phyloP scores from a whole-genome alignment of 108 stramenopile species.

The Stephanodiscus triporus region DNA sequence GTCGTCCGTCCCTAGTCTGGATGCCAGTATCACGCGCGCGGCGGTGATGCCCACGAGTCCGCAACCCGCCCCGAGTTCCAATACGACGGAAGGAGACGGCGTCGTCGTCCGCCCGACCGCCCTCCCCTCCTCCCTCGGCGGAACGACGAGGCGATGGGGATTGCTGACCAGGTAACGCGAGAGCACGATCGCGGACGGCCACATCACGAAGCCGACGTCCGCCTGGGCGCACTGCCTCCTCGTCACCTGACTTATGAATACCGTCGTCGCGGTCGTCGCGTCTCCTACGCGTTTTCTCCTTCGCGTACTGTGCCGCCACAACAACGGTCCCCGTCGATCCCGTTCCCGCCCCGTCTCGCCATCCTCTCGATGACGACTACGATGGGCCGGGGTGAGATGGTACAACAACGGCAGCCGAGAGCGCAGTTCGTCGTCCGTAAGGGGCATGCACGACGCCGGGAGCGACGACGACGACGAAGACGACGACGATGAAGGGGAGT shows the following conservation, averaged over 20 bases:
- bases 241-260: conserved; percentile 76
- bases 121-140: conserved; percentile 8
- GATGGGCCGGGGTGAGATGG: conserved; percentile 31
- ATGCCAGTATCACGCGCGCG: conserved; percentile 38
- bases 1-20: not conserved
- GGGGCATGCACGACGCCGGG: conserved; percentile 36
- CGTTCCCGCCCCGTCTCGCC: not conserved
- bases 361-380: not conserved
- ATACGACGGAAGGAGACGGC: conserved; percentile 1
- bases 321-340: no score
- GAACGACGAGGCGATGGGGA: conserved; percentile 28
- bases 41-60: conserved; percentile 77
- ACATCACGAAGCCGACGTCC: conserved; percentile 89
- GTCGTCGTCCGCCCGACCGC: not conserved
- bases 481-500: conserved; percentile 31
- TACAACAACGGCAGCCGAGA: conserved; percentile 68
- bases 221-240: conserved; percentile 72
- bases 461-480: conserved; percentile 1
- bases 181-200: conserved; percentile 84
- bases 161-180: conserved; percentile 71
- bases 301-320: not conserved
- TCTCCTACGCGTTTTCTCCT: not conserved
- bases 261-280: conserved; percentile 22
- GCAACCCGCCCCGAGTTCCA: conserved; percentile 83
- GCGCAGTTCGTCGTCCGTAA: conserved; percentile 59